Conservation (phyloP, 176 grass and related monocot genomes). For the Musa acuminata region DNA sequence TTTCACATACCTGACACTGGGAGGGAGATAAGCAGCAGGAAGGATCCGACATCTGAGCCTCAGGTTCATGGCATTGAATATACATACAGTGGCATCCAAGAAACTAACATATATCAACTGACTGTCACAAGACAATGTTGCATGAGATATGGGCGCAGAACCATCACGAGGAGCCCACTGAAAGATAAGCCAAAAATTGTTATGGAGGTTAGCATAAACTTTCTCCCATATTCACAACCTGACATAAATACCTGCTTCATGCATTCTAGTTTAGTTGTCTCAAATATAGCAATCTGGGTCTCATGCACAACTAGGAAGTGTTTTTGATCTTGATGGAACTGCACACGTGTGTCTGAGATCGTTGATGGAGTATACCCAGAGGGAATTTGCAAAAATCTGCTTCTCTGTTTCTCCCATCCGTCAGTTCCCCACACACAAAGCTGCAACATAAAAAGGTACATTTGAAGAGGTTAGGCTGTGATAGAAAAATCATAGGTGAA, state of each 20-base stretch:
- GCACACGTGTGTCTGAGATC: conserved; percentile 79
- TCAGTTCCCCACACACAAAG: conserved; percentile 91
- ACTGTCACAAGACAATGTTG: conserved; percentile 94
- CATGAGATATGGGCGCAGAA: no score
- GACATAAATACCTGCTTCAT: conserved; percentile 51
- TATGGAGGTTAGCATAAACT: conserved; percentile 11
- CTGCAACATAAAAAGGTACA: conserved; percentile 32
- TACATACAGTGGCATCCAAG: conserved; percentile 74
- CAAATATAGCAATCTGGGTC: conserved; percentile 89
- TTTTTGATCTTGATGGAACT: conserved; percentile 95
- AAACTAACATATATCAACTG: conserved; percentile 92
- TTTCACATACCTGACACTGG: conserved; percentile 55
- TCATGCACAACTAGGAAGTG: conserved; percentile 97
- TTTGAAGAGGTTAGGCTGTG: conserved; percentile 1
- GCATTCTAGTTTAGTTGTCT: conserved; percentile 76
- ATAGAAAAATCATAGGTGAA: not conserved
- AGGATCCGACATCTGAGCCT: conserved; percentile 80
- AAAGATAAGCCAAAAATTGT: conserved; percentile 22
- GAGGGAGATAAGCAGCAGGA: conserved; percentile 71
- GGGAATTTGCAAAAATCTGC: conserved; percentile 63
- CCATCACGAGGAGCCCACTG: conserved; percentile 82
- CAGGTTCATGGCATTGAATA: conserved; percentile 77
- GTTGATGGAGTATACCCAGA: conserved; percentile 50
- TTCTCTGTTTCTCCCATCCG: conserved; percentile 88
- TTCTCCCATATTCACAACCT: not conserved